Percentiles rank a stretch among this genome's conserved stretches.
These are phyloP conservation scores for Globisporangium paddicum DNA, from an alignment of 352 stramenopile genomes.

Conservation along the genomic window DNA sequence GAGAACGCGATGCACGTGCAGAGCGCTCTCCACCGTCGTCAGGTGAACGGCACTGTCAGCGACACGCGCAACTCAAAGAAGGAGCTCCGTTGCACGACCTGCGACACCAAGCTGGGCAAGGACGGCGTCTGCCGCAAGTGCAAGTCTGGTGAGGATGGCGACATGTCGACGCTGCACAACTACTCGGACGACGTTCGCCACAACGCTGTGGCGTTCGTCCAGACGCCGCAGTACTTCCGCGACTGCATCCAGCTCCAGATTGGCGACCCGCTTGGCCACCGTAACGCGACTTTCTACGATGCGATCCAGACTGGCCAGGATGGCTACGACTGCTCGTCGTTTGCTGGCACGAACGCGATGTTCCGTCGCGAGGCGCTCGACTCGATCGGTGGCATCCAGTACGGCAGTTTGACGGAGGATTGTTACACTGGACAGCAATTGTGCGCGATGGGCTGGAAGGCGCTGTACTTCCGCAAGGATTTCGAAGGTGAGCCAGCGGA, in stretches of 20 bases:
- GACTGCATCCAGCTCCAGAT: conserved; percentile 83
- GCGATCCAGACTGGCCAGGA: conserved; percentile 81
- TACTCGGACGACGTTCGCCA: conserved; percentile 75
- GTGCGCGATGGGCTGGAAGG: conserved; percentile 82
- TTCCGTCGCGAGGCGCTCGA: conserved; percentile 81
- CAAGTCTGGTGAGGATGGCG: conserved; percentile 51
- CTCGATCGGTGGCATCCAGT: conserved; percentile 83
- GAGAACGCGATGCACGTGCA: conserved; percentile 79
- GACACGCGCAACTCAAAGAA: conserved; percentile 71
- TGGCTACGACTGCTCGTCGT: conserved; percentile 77
- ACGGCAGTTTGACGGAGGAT: conserved; percentile 82
- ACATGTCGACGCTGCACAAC: conserved; percentile 58
- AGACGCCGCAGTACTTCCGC: conserved; percentile 62
- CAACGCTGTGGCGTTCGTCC: conserved; percentile 2
- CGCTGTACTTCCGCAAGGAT: conserved; percentile 84
- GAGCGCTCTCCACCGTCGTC: conserved; percentile 70
- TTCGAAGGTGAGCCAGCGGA: conserved; percentile 75
- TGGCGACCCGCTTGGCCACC: conserved; percentile 73
- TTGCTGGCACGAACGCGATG: conserved; percentile 76
- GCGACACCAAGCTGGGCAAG: conserved; percentile 68
- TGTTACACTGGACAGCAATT: conserved; percentile 75
- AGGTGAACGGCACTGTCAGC: conserved; percentile 77
- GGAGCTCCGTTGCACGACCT: conserved; percentile 71
- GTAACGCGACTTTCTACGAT: conserved; percentile 83
- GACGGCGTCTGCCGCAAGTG: conserved; percentile 74